A percentile compares a stretch with the other conserved stretches of the same genome.
phyloP scores from a whole-genome alignment of 2,329 filamentous ascomycete species.

The Graphilbum ipis-grandicollis region DNA sequence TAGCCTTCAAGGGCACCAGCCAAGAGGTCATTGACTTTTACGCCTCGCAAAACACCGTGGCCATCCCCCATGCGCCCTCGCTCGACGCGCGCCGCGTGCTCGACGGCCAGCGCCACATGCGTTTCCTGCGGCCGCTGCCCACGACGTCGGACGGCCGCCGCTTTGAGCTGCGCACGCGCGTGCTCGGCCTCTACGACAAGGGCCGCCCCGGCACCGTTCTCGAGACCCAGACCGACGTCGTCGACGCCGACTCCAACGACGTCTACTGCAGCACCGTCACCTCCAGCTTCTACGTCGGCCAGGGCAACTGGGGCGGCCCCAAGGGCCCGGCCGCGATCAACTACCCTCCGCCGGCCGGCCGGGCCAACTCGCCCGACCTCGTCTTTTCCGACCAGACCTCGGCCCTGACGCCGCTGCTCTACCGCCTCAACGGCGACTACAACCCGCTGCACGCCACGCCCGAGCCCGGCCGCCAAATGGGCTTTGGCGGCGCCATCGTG shows the following conservation, averaged over 20 bases:
- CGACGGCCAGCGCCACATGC: constrained; percentile 68
- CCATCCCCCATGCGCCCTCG: constrained; percentile 60
- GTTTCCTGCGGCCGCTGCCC: constrained; percentile 62
- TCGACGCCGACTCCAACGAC: constrained; percentile 51
- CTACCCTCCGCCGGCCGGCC: constrained; percentile 59
- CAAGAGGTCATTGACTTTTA: constrained; percentile 78
- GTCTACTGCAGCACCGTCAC: constrained; percentile 53
- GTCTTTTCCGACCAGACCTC: constrained; percentile 55
- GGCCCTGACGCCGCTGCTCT: constrained; percentile 55
- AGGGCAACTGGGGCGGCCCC: constrained; percentile 72
- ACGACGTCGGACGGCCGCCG: constrained; percentile 49
- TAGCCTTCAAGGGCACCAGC: constrained; percentile 58
- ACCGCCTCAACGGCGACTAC: constrained; percentile 83
- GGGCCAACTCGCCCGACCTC: constrained; percentile 51
- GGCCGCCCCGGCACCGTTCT: constrained; percentile 68
- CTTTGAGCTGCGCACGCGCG: constrained; percentile 62
- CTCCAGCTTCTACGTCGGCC: constrained; percentile 63
- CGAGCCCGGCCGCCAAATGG: constrained; percentile 74
- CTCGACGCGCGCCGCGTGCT: constrained; percentile 61
- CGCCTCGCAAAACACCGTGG: constrained; percentile 42
- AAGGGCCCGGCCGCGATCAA: constrained; percentile 70
- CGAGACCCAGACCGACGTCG: constrained; percentile 61
- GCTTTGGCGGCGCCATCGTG: constrained; percentile 76
- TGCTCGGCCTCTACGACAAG: constrained; percentile 81
- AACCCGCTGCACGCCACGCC: constrained; percentile 83